Conservation (phyloP, 108 stramenopile species). For the Chaetoceros muelleri region DNA sequence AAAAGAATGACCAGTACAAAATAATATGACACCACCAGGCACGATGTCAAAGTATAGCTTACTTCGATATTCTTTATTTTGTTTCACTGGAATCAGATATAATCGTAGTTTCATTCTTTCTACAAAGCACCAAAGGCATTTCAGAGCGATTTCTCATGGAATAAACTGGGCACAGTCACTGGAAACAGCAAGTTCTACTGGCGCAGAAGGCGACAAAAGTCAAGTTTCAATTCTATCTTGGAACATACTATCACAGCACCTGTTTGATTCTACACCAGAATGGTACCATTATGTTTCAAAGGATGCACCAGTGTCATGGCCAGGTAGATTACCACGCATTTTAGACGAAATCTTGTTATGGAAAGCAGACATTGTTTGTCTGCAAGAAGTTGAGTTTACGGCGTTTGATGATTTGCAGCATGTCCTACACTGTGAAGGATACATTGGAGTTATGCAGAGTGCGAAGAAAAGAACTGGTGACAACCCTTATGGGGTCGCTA, state of each 20-base stretch:
- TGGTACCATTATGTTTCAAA: neutral
- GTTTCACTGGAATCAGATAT: neutral
- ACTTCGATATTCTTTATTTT: neutral
- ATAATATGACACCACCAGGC: no score
- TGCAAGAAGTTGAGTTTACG: constrained; percentile 51
- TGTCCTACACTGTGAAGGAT: neutral
- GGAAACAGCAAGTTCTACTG: no score
- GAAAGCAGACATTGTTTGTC: constrained; percentile 36
- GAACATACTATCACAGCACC: neutral
- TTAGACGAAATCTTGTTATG: constrained; percentile 7
- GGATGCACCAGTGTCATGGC: constrained; percentile 16
- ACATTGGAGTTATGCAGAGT: constrained; percentile 25
- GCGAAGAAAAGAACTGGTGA: constrained; percentile 4
- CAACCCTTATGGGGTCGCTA: constrained; percentile 23
- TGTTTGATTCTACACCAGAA: neutral
- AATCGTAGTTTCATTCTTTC: no score
- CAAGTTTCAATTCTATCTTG: neutral
- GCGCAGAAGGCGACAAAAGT: no score
- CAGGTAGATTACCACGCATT: constrained; percentile 20
- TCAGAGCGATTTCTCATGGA: neutral
- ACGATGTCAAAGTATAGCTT: neutral
- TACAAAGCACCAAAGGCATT: no score
- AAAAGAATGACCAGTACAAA: no score
- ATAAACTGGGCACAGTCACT: neutral
- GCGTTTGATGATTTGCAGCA: constrained; percentile 14